Evolutionary conservation across 768 basidiomycete genomes (phyloP).

Genomic region (Trametes meyenii): DNA sequence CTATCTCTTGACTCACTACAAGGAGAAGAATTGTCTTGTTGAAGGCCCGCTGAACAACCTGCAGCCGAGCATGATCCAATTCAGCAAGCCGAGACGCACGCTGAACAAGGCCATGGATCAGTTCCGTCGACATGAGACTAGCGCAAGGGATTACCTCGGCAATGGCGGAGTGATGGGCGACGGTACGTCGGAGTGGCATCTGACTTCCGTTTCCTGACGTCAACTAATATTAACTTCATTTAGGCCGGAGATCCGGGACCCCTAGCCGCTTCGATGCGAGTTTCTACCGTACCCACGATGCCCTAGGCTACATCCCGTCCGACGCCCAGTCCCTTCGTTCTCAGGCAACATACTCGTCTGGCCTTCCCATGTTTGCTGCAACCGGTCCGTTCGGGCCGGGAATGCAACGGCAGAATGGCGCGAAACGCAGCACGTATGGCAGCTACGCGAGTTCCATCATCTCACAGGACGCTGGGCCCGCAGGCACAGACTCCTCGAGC

Average conservation of each 20-base stretch:
- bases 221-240: slow-evolving; percentile 21
- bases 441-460: slow-evolving; percentile 91
- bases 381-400: slow-evolving; percentile 72
- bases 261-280: slow-evolving; percentile 94
- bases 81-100: slow-evolving; percentile 93
- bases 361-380: slow-evolving; percentile 79
- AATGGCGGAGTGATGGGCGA: slow-evolving; percentile 48
- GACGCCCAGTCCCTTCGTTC: slow-evolving; percentile 96
- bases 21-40: slow-evolving; percentile 91
- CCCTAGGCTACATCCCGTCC: slow-evolving; percentile 90
- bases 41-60: slow-evolving; percentile 97
- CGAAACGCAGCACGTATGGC: slow-evolving; percentile 76
- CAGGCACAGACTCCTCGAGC: slow-evolving; percentile 59
- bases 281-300: slow-evolving; percentile 95
- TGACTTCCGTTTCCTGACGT: slow-evolving; percentile 13
- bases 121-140: slow-evolving; percentile 91
- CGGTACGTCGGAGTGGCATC: slow-evolving; percentile 43
- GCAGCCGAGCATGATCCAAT: slow-evolving; percentile 98
- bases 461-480: slow-evolving; percentile 85
- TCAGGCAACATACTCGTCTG: slow-evolving; percentile 94
- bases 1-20: slow-evolving; percentile 97
- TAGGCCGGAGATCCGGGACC: slow-evolving; percentile 77
- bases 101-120: slow-evolving; percentile 90
- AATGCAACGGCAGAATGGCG: slow-evolving; percentile 62
- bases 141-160: slow-evolving; percentile 75